These are phyloP conservation scores for Fragilariopsis cylindrus DNA, from an alignment of 108 stramenopile genomes.

Conservation along the genomic window DNA sequence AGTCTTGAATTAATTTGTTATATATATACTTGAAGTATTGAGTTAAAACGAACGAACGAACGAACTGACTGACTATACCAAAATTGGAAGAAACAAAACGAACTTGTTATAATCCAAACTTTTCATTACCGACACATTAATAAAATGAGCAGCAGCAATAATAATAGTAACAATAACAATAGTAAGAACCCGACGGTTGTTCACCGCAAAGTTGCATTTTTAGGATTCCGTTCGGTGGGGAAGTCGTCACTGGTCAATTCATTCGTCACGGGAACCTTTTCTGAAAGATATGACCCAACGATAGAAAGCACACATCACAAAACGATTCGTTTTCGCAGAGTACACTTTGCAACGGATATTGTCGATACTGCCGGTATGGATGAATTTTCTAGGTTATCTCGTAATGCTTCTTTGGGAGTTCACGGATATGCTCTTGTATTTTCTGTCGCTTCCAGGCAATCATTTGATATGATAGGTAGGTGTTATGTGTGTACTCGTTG, in stretches of 20 bases:
- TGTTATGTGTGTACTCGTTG: no score
- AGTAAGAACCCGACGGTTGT: constrained; percentile 56
- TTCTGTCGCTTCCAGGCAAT: constrained; percentile 70
- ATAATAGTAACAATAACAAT: background rate
- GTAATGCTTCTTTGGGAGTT: constrained; percentile 87
- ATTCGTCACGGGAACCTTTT: constrained; percentile 83
- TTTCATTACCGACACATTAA: background rate
- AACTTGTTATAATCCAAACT: background rate
- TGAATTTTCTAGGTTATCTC: constrained; percentile 84
- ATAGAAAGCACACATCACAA: constrained; percentile 87
- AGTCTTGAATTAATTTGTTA: no score
- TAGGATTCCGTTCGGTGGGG: constrained; percentile 88
- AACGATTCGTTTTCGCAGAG: constrained; percentile 85
- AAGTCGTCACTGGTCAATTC: constrained; percentile 80
- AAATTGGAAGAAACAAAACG: background rate
- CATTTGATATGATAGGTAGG: constrained; percentile 62
- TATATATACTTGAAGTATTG: no score
- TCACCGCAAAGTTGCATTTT: constrained; percentile 84
- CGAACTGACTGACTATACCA: no score
- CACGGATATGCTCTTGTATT: constrained; percentile 86
- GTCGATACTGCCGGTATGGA: constrained; percentile 95
- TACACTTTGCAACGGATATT: constrained; percentile 91
- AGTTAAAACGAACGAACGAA: no score
- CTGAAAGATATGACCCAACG: constrained; percentile 83
- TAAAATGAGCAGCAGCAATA: constrained; percentile 1